These are phyloP conservation scores for Alternaria arbusti DNA, from an alignment of 2,329 filamentous ascomycete genomes.

Conservation along the genomic window DNA sequence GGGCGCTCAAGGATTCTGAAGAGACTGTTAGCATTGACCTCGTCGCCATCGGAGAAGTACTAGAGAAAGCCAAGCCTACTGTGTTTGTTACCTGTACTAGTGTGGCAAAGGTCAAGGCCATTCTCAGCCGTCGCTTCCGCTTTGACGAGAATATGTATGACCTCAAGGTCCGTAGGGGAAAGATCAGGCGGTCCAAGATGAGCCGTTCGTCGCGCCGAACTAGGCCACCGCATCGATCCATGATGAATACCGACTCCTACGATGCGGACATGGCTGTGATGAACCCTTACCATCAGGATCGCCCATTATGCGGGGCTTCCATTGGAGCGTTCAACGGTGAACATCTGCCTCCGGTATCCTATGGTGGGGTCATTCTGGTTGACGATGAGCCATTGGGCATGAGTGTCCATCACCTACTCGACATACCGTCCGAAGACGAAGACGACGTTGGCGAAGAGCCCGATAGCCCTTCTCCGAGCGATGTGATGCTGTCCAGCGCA, in stretches of 20 bases:
- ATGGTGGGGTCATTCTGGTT: conserved; percentile 84
- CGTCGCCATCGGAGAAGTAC: conserved; percentile 73
- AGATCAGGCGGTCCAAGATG: conserved; percentile 67
- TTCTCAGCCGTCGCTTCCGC: conserved; percentile 72
- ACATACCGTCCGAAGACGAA: conserved; percentile 64
- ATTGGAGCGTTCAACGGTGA: conserved; percentile 89
- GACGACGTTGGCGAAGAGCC: conserved; percentile 51
- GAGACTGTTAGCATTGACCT: conserved; percentile 82
- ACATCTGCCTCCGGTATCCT: conserved; percentile 88
- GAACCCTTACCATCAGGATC: conserved; percentile 80
- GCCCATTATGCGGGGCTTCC: conserved; percentile 83
- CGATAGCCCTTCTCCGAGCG: conserved; percentile 29
- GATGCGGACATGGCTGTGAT: conserved; percentile 52
- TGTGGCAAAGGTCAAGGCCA: conserved; percentile 72
- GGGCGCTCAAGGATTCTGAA: conserved; percentile 74
- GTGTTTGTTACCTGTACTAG: conserved; percentile 80
- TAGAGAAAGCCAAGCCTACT: conserved; percentile 71
- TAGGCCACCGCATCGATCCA: conserved; percentile 47
- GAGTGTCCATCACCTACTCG: conserved; percentile 97
- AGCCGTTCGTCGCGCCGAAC: conserved; percentile 40
- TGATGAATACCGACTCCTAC: conserved; percentile 47
- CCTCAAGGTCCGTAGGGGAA: conserved; percentile 75
- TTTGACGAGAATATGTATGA: conserved; percentile 71
- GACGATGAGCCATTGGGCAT: conserved; percentile 88
- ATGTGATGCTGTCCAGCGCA: conserved; percentile 54